Evolutionary conservation across 306 rosid species (phyloP).

Genomic region (Cyclanthera cordifolia): DNA sequence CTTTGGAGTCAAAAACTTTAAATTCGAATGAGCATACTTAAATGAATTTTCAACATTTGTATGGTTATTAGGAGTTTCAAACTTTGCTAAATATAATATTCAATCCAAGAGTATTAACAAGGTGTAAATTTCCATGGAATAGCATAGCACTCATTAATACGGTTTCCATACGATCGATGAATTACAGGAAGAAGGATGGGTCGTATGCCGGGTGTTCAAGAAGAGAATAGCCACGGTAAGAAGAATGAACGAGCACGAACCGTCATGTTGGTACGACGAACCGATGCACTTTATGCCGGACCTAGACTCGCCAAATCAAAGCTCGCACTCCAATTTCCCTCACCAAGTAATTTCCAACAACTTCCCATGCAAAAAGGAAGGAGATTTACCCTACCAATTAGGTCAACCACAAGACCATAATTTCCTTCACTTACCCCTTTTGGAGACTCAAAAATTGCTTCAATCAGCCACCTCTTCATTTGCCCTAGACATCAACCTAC

Average conservation of each 20-base stretch:
- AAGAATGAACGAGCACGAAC: constrained; percentile 58
- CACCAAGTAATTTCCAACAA: neutral
- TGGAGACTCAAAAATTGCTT: neutral
- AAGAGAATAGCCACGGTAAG: constrained; percentile 68
- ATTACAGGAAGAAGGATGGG: constrained; percentile 96
- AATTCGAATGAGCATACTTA: too few relatives aligned
- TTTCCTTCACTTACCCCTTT: neutral
- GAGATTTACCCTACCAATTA: neutral
- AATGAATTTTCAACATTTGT: too few relatives aligned
- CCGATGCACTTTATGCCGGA: constrained; percentile 63
- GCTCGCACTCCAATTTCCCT: constrained; percentile 24
- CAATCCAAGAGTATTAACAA: too few relatives aligned
- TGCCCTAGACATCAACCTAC: constrained; percentile 24
- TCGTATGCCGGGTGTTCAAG: constrained; percentile 87
- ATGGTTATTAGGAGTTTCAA: too few relatives aligned
- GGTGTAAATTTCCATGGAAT: neutral
- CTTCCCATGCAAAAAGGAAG: neutral
- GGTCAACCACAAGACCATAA: neutral
- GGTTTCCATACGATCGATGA: neutral
- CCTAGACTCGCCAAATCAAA: constrained; percentile 22
- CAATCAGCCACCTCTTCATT: constrained; percentile 2
- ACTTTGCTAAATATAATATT: too few relatives aligned
- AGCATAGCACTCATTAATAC: neutral
- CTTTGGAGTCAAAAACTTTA: too few relatives aligned
- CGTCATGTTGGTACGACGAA: constrained; percentile 81